A percentile compares a stretch with the other conserved stretches of the same genome.
Evolutionary conservation across 2,329 filamentous ascomycete genomes (phyloP).

Genomic region (Rasamsonia emersonii): DNA sequence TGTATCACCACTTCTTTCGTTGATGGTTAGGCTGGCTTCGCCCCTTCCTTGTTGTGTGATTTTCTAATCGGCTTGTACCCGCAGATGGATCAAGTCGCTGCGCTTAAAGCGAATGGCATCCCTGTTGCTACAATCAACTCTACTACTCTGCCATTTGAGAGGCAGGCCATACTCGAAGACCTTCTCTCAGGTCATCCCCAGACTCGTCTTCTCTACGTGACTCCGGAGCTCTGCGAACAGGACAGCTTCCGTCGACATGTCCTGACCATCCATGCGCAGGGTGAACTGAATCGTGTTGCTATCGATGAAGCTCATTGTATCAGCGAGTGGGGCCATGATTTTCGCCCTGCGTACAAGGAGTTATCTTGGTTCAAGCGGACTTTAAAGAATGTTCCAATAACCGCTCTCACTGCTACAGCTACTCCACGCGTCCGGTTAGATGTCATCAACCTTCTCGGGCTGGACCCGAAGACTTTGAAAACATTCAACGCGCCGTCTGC

Average conservation of each 20-base stretch:
- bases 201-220: conserved; percentile 82
- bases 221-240: conserved; percentile 75
- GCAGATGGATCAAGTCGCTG: conserved; percentile 87
- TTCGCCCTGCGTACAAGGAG: conserved; percentile 83
- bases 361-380: conserved; percentile 72
- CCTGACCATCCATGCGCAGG: conserved; percentile 64
- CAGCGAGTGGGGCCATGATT: conserved; percentile 97
- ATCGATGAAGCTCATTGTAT: conserved; percentile 97
- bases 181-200: conserved; percentile 79
- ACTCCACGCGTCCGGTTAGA: conserved; percentile 74
- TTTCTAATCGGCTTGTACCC: neutral
- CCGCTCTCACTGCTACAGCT: conserved; percentile 86
- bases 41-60: neutral
- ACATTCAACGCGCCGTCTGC: conserved; percentile 77
- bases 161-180: conserved; percentile 64
- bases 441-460: conserved; percentile 64
- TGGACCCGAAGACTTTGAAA: conserved; percentile 56
- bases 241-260: conserved; percentile 69
- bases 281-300: conserved; percentile 77
- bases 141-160: conserved; percentile 59
- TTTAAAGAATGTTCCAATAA: conserved; percentile 68
- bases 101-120: conserved; percentile 64
- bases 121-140: conserved; percentile 81
- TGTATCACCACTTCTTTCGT: conserved; percentile 75
- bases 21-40: conserved; percentile 58